These are phyloP conservation scores for Torulaspora gathmanii DNA, from an alignment of 805 yeast species.

Conservation along the genomic window DNA sequence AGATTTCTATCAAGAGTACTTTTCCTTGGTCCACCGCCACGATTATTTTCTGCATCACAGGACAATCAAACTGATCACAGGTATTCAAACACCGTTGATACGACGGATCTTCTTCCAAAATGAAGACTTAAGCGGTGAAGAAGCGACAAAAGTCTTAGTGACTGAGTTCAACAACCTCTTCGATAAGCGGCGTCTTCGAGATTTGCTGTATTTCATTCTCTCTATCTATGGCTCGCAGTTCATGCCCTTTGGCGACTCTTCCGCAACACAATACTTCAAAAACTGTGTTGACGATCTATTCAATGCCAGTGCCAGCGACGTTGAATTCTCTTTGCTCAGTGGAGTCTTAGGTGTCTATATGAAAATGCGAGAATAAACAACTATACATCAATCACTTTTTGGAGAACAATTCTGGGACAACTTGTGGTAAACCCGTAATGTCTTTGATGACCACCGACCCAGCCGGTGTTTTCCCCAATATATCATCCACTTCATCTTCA, in stretches of 20 bases:
- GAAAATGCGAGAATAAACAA: constrained; percentile 11
- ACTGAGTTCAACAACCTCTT: constrained; percentile 22
- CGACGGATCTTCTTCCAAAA: constrained; percentile 8
- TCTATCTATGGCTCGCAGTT: constrained; percentile 23
- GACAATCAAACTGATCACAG: constrained; percentile 20
- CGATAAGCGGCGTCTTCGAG: constrained; percentile 18
- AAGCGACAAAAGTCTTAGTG: constrained; percentile 7
- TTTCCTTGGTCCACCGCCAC: constrained; percentile 15
- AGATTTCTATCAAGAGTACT: constrained; percentile 10
- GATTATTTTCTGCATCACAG: constrained; percentile 28
- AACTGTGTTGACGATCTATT: constrained; percentile 24
- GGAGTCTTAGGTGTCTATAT: constrained; percentile 22
- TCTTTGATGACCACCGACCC: constrained; percentile 53
- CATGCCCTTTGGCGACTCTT: constrained; percentile 20
- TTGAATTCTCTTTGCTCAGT: constrained; percentile 26
- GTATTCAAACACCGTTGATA: constrained; percentile 15
- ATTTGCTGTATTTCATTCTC: constrained; percentile 27
- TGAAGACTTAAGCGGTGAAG: background rate
- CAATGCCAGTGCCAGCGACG: constrained; percentile 21
- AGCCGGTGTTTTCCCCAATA: constrained; percentile 36
- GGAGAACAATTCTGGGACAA: constrained; percentile 48
- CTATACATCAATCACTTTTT: constrained; percentile 4
- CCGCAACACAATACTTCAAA: constrained; percentile 17
- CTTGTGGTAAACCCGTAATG: constrained; percentile 50
- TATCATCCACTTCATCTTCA: constrained; percentile 56